Evolutionary conservation across 257 asterid species (phyloP).

Genomic region (Mitragyna speciosa): DNA sequence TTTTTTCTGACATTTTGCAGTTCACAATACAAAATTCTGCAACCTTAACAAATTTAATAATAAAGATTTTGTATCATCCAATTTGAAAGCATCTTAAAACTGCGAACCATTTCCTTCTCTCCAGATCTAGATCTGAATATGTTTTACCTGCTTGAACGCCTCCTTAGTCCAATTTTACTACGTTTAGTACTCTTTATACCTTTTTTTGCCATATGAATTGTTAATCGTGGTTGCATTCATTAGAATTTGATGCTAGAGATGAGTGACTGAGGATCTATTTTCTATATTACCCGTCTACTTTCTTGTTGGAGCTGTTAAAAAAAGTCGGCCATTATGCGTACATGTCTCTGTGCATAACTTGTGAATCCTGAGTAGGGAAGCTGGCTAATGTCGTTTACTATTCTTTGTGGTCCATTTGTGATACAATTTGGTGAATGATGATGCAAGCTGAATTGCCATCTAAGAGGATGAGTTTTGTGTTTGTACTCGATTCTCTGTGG

Average conservation of each 20-base stretch:
- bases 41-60: background rate
- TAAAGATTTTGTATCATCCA: background rate
- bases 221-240: background rate
- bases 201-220: background rate
- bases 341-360: background rate
- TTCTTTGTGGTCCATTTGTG: background rate
- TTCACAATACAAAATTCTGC: background rate
- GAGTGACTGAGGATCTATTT: background rate
- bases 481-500: background rate
- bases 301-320: background rate
- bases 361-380: background rate
- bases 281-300: background rate
- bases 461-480: background rate
- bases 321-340: background rate
- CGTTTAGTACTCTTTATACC: background rate
- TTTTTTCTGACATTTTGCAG: background rate
- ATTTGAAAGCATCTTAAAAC: background rate
- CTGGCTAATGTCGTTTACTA: background rate
- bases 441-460: background rate
- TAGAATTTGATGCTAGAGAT: background rate
- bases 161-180: background rate
- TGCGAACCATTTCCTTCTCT: background rate
- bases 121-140: background rate
- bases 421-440: background rate
- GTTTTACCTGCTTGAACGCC: background rate